Evolutionary conservation across 2,329 filamentous ascomycete species (phyloP).

Genomic region (Aspergillus vadensis): DNA sequence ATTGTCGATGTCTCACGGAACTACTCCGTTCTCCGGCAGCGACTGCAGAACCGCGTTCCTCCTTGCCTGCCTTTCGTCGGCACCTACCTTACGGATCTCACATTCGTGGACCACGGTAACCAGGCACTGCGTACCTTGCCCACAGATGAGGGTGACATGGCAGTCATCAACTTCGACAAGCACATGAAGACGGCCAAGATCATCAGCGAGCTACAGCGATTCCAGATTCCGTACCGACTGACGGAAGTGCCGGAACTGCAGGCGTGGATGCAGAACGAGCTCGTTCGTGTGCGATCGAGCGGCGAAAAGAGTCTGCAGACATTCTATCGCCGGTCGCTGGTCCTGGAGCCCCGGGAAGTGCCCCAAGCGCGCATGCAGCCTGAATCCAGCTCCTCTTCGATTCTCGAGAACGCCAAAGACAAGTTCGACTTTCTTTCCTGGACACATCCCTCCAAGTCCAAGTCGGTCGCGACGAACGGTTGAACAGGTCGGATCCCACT

Average conservation of each 20-base stretch:
- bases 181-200: constrained; percentile 92
- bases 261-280: constrained; percentile 84
- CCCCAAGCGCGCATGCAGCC: constrained; percentile 27
- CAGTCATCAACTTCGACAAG: constrained; percentile 97
- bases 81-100: constrained; percentile 93
- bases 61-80: constrained; percentile 95
- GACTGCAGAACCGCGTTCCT: constrained; percentile 81
- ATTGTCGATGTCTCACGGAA: constrained; percentile 90
- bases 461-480: constrained; percentile 40
- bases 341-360: constrained; percentile 68
- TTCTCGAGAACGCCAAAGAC: constrained; percentile 48
- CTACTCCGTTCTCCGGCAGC: constrained; percentile 80
- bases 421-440: constrained; percentile 57
- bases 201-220: constrained; percentile 91
- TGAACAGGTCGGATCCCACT: constrained; percentile 19
- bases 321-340: constrained; percentile 79
- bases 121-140: constrained; percentile 77
- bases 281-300: constrained; percentile 70
- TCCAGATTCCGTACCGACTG: constrained; percentile 90
- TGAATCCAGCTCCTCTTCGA: constrained; percentile 35
- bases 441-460: constrained; percentile 49
- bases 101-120: constrained; percentile 94
- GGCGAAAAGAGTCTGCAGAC: constrained; percentile 65
- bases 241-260: constrained; percentile 84
- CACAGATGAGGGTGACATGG: constrained; percentile 64